These are phyloP conservation scores for Vicia sativa DNA, from an alignment of 306 rosid genomes.

Conservation along the genomic window DNA sequence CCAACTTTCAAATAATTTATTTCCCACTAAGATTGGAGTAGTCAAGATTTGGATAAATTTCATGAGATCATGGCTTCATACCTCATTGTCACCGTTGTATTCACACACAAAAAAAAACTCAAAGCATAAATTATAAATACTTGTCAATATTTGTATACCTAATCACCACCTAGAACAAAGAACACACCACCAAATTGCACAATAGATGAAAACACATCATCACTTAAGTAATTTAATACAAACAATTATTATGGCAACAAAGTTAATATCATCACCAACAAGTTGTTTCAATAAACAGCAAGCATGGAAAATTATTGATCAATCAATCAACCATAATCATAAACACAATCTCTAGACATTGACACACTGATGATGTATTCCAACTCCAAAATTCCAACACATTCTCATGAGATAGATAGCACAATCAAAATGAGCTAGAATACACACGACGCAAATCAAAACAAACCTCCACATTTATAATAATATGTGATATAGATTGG, in stretches of 20 bases:
- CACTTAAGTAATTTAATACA: neutral
- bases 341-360: neutral
- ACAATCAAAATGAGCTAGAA: neutral
- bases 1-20: slow-evolving; percentile 13
- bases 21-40: neutral
- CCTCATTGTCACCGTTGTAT: neutral
- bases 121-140: neutral
- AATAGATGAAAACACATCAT: neutral
- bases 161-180: neutral
- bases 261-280: neutral
- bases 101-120: neutral
- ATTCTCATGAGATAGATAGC: neutral
- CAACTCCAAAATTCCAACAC: slow-evolving; percentile 12
- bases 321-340: neutral
- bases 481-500: slow-evolving; percentile 16
- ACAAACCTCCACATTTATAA: slow-evolving; percentile 20
- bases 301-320: neutral
- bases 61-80: neutral
- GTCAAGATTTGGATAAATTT: neutral
- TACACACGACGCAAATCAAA: slow-evolving; percentile 14
- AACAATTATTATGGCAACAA: neutral
- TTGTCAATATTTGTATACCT: neutral
- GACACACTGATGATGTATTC: neutral
- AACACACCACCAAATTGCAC: slow-evolving; percentile 3
- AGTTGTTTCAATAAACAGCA: neutral